These are phyloP conservation scores for Exidia glandulosa DNA, from an alignment of 768 basidiomycete species.

Conservation along the genomic window DNA sequence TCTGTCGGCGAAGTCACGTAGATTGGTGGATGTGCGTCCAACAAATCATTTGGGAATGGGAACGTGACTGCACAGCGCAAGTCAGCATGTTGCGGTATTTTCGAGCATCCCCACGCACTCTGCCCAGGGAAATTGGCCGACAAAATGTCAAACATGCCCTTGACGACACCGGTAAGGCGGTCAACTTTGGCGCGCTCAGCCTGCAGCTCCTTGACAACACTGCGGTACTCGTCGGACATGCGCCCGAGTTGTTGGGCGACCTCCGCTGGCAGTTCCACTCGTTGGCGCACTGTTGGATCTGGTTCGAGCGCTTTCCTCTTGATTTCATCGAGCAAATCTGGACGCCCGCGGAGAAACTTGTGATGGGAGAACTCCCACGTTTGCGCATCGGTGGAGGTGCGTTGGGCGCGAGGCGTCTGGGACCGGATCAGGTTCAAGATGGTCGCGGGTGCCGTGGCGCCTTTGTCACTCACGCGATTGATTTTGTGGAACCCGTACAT, in stretches of 20 bases:
- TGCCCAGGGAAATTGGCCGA: slow-evolving; percentile 44
- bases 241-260: slow-evolving; percentile 53
- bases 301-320: slow-evolving; percentile 79
- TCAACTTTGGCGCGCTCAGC: slow-evolving; percentile 52
- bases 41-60: slow-evolving; percentile 35
- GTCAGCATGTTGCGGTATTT: slow-evolving; percentile 20
- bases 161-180: slow-evolving; percentile 46
- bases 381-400: slow-evolving; percentile 69
- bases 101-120: slow-evolving; percentile 25
- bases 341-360: slow-evolving; percentile 71
- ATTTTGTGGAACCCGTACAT: slow-evolving; percentile 97
- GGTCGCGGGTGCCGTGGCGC: background rate
- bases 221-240: slow-evolving; percentile 62
- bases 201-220: slow-evolving; percentile 33
- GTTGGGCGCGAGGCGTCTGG: slow-evolving; percentile 73
- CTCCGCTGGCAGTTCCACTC: slow-evolving; percentile 74
- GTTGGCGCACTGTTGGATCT: slow-evolving; percentile 57
- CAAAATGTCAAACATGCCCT: slow-evolving; percentile 51
- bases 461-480: slow-evolving; percentile 51
- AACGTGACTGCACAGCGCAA: slow-evolving; percentile 4
- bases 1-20: slow-evolving; percentile 45
- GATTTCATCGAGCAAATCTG: slow-evolving; percentile 75
- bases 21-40: slow-evolving; percentile 36
- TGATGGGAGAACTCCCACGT: slow-evolving; percentile 86
- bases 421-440: background rate